Evolutionary conservation across 2,329 filamentous ascomycete species (phyloP), one percentile per base, ranked within the genome.

Genomic region (Fusarium tupiense): DNA sequence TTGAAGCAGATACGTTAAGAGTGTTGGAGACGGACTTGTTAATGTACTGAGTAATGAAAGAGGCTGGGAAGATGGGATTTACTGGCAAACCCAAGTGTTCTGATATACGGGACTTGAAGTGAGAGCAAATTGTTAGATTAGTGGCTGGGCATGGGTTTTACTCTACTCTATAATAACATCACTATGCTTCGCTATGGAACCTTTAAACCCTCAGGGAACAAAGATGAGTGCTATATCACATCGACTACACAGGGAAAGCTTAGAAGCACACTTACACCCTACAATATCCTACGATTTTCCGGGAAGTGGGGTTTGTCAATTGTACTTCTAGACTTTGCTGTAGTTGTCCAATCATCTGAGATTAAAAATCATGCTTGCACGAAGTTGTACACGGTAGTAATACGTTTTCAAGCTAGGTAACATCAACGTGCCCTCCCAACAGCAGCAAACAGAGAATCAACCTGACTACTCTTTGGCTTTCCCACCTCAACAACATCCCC

Each of bases 101-200:
- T 35, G 33, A 35, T 35, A 35, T 8, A n/a, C 16, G 22, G 22
- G 40, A 16, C 13, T 10, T 10, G 38, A 20, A 40, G 40, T 10
- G 40, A 14, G 14, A 43, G n/a, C 16, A 17, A 24, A 12, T 19
- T 44, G 0, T 44, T 2, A 19, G 10, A 24, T 44, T 4, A 44
- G n/a, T 16, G n/a, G n/a, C 10, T 44, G 10, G 6, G 16, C 16
- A 17, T 4, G 10, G 22, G 6, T 5, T 43, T n/a, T 17, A n/a
- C 22, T 43, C 22, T 2, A 16, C 22, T n/a, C 41, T 17, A n/a
- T 8, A 11, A n/a, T n/a, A n/a, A 5, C 13, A 16, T 17, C 8
- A n/a, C n/a, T n/a, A 9, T n/a, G 0, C 13, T 3, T 41, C 3
- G 0, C 20, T 9, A 14, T n/a, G 20, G 7, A 14, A 14, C 8